phyloP scores from a whole-genome alignment of 164 flowering plant species.

The Macadamia tetraphylla region DNA sequence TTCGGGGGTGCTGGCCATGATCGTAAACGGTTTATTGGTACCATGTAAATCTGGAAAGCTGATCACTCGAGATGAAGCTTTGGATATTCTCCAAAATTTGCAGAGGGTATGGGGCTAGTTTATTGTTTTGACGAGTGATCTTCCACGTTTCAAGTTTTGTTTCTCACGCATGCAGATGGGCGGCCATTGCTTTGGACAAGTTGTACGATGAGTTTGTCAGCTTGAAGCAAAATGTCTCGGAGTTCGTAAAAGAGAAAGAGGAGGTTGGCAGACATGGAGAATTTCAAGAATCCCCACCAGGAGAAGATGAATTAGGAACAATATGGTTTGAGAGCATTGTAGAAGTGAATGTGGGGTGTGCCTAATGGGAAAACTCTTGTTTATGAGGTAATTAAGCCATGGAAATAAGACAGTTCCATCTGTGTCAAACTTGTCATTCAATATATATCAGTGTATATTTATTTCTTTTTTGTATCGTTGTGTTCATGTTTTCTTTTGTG shows the following conservation, averaged over 20 bases:
- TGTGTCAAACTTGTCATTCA: neutral
- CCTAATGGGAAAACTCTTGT: slow-evolving; percentile 2
- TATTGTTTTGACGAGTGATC: neutral
- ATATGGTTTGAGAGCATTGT: slow-evolving; percentile 11
- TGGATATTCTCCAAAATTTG: neutral
- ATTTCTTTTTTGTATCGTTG: no score
- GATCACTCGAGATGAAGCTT: neutral
- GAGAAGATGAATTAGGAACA: neutral
- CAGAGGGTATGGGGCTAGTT: neutral
- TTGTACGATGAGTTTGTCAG: neutral
- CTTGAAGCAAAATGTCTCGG: neutral
- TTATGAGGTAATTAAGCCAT: neutral
- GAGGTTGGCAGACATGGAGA: neutral
- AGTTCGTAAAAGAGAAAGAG: no score
- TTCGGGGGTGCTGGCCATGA: slow-evolving; percentile 11
- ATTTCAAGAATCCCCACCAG: neutral
- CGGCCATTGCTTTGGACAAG: neutral
- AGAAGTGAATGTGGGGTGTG: slow-evolving; percentile 8
- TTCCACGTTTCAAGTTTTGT: neutral
- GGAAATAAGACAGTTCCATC: slow-evolving; percentile 3
- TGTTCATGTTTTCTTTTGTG: no score
- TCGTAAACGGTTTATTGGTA: slow-evolving; percentile 12
- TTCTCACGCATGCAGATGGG: slow-evolving; percentile 1
- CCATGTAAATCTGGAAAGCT: slow-evolving; percentile 12
- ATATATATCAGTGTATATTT: neutral